A percentile compares a stretch with the other conserved stretches of the same genome.
phyloP scores from a whole-genome alignment of 192 early-diverging fungal species.

The Gryganskiella cystojenkinii region DNA sequence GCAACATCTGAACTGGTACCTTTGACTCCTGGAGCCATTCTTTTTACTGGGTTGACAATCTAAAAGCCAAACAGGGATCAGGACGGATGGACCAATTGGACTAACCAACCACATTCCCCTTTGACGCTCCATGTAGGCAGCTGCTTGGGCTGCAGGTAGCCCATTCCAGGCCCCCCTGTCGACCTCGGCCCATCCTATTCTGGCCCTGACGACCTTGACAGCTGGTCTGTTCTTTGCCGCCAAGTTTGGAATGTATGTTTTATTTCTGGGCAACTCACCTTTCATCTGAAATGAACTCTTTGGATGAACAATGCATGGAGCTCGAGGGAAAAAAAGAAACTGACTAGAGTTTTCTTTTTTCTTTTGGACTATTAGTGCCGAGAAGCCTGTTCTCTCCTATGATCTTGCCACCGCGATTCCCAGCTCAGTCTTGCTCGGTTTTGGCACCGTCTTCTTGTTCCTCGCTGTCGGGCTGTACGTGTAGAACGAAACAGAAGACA shows the following conservation, averaged over 20 bases:
- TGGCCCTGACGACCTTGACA: constrained; percentile 20
- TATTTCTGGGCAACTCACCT: too few species aligned
- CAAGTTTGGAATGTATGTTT: constrained; percentile 46
- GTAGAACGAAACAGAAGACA: too few species aligned
- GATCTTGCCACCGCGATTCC: constrained; percentile 23
- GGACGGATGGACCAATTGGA: too few species aligned
- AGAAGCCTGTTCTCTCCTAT: constrained; percentile 17
- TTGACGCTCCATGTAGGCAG: constrained; percentile 8
- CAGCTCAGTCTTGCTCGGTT: constrained; percentile 36
- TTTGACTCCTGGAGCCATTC: too few species aligned
- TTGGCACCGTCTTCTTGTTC: constrained; percentile 45
- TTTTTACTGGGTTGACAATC: too few species aligned
- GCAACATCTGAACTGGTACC: constrained; percentile 30
- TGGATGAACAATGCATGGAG: not conserved
- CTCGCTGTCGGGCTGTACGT: constrained; percentile 45
- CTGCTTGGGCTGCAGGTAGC: constrained; percentile 41
- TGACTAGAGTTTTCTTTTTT: not conserved
- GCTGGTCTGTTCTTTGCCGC: constrained; percentile 46
- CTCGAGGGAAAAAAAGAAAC: not conserved
- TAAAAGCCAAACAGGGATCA: too few species aligned
- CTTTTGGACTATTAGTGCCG: constrained; percentile 4
- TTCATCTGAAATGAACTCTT: too few species aligned
- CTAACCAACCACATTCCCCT: too few species aligned
- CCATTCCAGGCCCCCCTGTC: constrained; percentile 36
- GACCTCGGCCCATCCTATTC: constrained; percentile 20